Conservation (phyloP, 495 filamentous ascomycete genomes). For the Delitschia confertaspora region DNA sequence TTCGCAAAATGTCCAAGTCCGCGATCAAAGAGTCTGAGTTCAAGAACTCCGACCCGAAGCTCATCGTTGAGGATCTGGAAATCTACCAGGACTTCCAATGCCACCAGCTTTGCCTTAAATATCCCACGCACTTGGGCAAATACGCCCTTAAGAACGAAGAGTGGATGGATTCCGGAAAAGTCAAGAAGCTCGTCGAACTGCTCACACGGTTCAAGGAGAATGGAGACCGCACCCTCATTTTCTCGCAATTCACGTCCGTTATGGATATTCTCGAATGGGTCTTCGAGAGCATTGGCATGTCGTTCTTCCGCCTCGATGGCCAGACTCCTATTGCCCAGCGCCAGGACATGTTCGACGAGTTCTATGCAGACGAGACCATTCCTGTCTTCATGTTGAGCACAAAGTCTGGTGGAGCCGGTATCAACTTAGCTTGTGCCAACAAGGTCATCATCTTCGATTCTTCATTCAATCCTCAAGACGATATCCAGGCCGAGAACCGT, state of each 20-base stretch:
- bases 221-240: constrained; percentile 79
- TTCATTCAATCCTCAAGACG: constrained; percentile 92
- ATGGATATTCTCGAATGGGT: constrained; percentile 83
- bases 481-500: constrained; percentile 91
- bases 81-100: constrained; percentile 74
- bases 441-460: constrained; percentile 97
- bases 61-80: constrained; percentile 64
- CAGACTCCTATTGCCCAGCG: constrained; percentile 72
- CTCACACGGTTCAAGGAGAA: constrained; percentile 63
- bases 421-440: constrained; percentile 90
- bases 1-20: constrained; percentile 69
- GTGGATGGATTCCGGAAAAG: constrained; percentile 92
- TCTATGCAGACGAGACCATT: constrained; percentile 65
- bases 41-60: constrained; percentile 48
- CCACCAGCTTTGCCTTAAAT: constrained; percentile 64
- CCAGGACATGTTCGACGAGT: constrained; percentile 79
- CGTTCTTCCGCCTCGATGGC: constrained; percentile 76
- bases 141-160: constrained; percentile 64
- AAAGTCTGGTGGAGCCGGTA: constrained; percentile 86
- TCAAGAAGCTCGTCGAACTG: constrained; percentile 64
- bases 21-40: constrained; percentile 58
- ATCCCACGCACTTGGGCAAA: constrained; percentile 50
- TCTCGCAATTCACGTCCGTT: constrained; percentile 86
- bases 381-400: constrained; percentile 89
- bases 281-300: constrained; percentile 60